Base-by-base conservation (phyloP, 371 early-diverging fungal species). In the Saksenaea oblongispora region DNA sequence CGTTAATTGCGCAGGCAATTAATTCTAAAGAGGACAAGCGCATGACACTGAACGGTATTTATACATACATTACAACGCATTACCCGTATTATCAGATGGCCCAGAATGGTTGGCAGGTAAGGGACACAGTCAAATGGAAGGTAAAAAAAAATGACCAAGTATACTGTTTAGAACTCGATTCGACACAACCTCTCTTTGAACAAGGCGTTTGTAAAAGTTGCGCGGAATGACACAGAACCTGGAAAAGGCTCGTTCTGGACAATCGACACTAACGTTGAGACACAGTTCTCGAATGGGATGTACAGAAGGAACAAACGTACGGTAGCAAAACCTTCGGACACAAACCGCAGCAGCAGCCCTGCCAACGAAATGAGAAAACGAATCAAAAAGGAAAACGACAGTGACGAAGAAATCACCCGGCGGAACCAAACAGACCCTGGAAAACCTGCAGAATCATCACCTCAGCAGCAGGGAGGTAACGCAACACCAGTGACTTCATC, bases 191-290 rank as follows among this genome's bases (percentile, higher is more conserved):
- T 99, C 11, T 95, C 96, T 3, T 82, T 98, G 47, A 98, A 99
- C 80, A 95, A 95, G 72, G 89, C 92, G 5, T 98, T 98, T 76
- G 83, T 94, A 37, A 90, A 95, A 61, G 90, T 95, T 10, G 95
- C 94, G 42, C 85, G 97, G 8, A 87, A 90, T 0, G 84, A 87
- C 65, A 86, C 92, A 26, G 93, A 94, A 63, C 91, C 93, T 4
- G 98, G 98, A 4, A 98, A 98, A 73, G 99, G 99, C 1, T 89
- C 94, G 1, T 96, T 91, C 75, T 97, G 98, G 98, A 80, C 82
- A 2, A 78, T 78, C 35, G 80, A 79, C 63, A 54, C 64, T 31
- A 67, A 59, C 11, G 74, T 67, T 13, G 74, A 79, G 56, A 62
- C 62, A 3, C 73, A 72, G 42, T 74, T 79, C 37, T 65, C 58